Evolutionary conservation across 2,329 filamentous ascomycete species (phyloP).

Genomic region (Colletotrichum sansevieriae): DNA sequence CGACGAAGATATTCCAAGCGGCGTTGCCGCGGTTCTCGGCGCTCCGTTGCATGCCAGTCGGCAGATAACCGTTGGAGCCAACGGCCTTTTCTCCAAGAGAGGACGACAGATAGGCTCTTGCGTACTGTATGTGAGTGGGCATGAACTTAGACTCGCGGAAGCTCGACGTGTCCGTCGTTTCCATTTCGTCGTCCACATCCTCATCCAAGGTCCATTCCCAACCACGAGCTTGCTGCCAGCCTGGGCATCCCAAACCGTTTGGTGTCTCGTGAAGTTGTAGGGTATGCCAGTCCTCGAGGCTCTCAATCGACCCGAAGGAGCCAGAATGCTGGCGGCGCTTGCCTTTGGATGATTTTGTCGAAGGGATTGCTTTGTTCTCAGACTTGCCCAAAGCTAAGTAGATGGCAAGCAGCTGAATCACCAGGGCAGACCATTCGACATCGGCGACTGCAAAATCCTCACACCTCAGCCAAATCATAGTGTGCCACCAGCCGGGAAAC

Average conservation of each 20-base stretch:
- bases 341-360: constrained; percentile 42
- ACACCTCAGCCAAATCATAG: constrained; percentile 74
- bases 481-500: constrained; percentile 79
- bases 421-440: constrained; percentile 77
- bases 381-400: constrained; percentile 69
- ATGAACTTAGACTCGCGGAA: constrained; percentile 57
- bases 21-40: constrained; percentile 70
- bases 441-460: constrained; percentile 63
- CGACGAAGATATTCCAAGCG: constrained; percentile 77
- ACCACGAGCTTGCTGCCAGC: constrained; percentile 71
- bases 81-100: constrained; percentile 67
- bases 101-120: constrained; percentile 75
- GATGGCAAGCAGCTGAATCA: constrained; percentile 73
- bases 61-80: constrained; percentile 71
- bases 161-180: constrained; percentile 48
- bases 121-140: constrained; percentile 66
- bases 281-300: constrained; percentile 61
- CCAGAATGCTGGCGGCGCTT: constrained; percentile 51
- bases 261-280: constrained; percentile 61
- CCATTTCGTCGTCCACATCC: constrained; percentile 52
- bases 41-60: constrained; percentile 67
- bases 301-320: constrained; percentile 52
- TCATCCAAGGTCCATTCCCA: constrained; percentile 81
- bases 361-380: constrained; percentile 46
- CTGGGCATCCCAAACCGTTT: constrained; percentile 63